Percentiles rank a stretch among this genome's conserved stretches.
Conservation (phyloP, 257 asterid genomes). For the Solanum phureja region DNA sequence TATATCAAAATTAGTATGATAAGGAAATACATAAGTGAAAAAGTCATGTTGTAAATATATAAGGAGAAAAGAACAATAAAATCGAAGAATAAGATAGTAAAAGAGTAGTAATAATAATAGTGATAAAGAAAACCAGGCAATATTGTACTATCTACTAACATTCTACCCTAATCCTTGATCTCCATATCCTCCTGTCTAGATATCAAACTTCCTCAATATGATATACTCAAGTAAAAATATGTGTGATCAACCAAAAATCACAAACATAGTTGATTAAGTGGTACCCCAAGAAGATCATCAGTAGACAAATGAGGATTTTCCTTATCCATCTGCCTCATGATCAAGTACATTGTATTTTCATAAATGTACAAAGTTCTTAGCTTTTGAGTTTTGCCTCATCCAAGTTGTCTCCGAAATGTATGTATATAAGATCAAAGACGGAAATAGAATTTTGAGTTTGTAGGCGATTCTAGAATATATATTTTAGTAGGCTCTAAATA, state of each 20-base stretch:
- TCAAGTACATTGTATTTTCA: neutral
- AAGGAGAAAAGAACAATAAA: neutral
- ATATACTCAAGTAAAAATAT: neutral
- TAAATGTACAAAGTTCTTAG: neutral
- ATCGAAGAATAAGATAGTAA: neutral
- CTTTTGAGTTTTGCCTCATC: neutral
- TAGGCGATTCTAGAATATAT: neutral
- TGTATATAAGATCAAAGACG: neutral
- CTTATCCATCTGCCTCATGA: neutral
- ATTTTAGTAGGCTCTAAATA: neutral
- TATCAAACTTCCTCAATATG: neutral
- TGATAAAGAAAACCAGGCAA: neutral
- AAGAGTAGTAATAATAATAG: neutral
- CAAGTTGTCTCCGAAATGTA: neutral
- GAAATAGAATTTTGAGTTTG: neutral
- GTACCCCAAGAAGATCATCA: neutral
- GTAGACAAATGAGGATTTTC: neutral
- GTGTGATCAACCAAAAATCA: neutral
- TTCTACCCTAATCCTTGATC: neutral
- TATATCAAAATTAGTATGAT: neutral
- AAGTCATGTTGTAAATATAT: neutral
- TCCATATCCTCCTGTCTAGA: neutral
- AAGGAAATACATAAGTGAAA: rapidly evolving
- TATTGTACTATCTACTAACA: neutral
- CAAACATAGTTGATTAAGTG: neutral